Percentiles rank a stretch among this genome's conserved stretches.
Evolutionary conservation across 495 filamentous ascomycete genomes (phyloP).

Genomic region (Durotheca rogersii): DNA sequence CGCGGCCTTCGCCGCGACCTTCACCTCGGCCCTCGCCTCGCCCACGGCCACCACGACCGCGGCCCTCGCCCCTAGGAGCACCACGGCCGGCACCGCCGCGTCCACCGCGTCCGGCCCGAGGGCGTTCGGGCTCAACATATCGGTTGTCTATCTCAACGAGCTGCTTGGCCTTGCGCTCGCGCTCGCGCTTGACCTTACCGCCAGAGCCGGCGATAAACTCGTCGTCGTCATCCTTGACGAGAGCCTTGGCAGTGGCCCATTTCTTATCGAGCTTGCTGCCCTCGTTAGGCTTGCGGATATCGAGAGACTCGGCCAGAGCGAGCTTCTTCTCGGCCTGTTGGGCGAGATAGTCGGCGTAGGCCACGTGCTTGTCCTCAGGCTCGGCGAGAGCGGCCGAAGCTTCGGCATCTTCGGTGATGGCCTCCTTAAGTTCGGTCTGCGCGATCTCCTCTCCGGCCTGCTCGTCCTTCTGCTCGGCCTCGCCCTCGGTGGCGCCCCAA

Average conservation of each 20-base stretch:
- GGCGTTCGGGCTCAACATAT: slow-evolving; percentile 65
- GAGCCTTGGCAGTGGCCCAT: slow-evolving; percentile 80
- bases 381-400: slow-evolving; percentile 53
- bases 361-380: slow-evolving; percentile 83
- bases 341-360: slow-evolving; percentile 82
- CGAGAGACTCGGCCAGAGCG: slow-evolving; percentile 63
- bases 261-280: slow-evolving; percentile 83
- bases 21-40: slow-evolving; percentile 56
- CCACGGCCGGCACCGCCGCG: slow-evolving; percentile 55
- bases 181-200: slow-evolving; percentile 82
- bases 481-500: slow-evolving; percentile 82
- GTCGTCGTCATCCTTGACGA: slow-evolving; percentile 70
- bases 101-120: slow-evolving; percentile 54
- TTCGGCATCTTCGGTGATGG: slow-evolving; percentile 48
- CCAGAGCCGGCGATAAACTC: slow-evolving; percentile 72
- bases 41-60: slow-evolving; percentile 53
- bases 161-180: slow-evolving; percentile 91
- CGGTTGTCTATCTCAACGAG: slow-evolving; percentile 81
- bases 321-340: slow-evolving; percentile 81
- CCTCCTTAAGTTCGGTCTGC: slow-evolving; percentile 71
- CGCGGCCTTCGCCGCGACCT: slow-evolving; percentile 49
- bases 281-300: slow-evolving; percentile 87
- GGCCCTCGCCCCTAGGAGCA: slow-evolving; percentile 49
- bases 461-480: slow-evolving; percentile 83
- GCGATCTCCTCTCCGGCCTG: slow-evolving; percentile 83